Evolutionary conservation across 164 flowering plant genomes (phyloP).

Genomic region (Vitis riparia): DNA sequence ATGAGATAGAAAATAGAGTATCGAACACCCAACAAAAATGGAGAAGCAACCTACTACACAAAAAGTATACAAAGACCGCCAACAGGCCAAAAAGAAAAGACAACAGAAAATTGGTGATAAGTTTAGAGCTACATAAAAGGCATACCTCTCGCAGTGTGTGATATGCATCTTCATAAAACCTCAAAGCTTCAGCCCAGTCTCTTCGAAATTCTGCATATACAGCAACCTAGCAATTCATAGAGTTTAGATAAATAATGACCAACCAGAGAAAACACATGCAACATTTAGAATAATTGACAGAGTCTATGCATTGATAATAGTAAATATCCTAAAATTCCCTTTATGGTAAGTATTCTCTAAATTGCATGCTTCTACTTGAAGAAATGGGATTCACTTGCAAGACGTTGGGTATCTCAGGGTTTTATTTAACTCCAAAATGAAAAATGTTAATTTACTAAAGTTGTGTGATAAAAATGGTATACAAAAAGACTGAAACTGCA

Average conservation of each 20-base stretch:
- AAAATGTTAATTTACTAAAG: not conserved
- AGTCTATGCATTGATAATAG: no score
- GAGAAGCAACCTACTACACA: no score
- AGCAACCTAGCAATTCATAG: slow-evolving; percentile 70
- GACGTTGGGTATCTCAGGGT: no score
- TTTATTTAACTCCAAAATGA: not conserved
- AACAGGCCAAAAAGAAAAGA: not conserved
- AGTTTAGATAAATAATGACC: slow-evolving; percentile 12
- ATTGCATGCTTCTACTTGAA: no score
- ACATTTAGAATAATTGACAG: not conserved
- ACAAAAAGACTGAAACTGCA: not conserved
- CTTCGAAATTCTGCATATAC: slow-evolving; percentile 95
- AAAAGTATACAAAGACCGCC: no score
- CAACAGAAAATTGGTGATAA: not conserved
- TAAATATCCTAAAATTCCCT: no score
- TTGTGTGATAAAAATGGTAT: not conserved
- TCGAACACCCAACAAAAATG: no score
- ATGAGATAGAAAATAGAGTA: no score
- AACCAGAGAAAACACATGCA: not conserved
- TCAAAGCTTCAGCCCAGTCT: slow-evolving; percentile 95
- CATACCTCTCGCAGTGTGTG: slow-evolving; percentile 78
- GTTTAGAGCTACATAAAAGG: not conserved
- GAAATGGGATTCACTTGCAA: no score
- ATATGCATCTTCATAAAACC: slow-evolving; percentile 90
- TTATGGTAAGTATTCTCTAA: no score